Base-by-base conservation (phyloP, 2,329 filamentous ascomycete genomes). In the Phaeoacremonium minimum region DNA sequence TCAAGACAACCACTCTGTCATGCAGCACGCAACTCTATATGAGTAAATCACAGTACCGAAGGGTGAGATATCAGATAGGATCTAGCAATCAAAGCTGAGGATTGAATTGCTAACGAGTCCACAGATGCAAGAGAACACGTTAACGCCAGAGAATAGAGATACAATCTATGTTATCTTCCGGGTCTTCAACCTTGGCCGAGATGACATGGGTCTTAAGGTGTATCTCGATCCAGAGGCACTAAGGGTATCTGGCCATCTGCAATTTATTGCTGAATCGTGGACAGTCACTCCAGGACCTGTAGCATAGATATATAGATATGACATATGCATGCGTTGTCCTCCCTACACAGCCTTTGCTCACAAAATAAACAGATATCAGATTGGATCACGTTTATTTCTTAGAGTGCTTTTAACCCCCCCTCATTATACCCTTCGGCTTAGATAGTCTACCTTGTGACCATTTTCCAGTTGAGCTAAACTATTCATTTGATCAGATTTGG, bases 1-100 rank as follows among this genome's bases (percentile, higher is more conserved):
- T 76, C 22, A 76, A 75, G 46, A 60, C 68, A 1, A 74, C 70
- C 0, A 64, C 60, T 0, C 48, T 49, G 1, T 32, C 43, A 2
- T 61, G 53, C 30, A 48, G 56, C 3, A 63, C 57, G 6, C 57
- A 63, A 0, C 73, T 76, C 36, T 74, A 52, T 32, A 63, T 75
- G 55, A 73, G 66, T 44, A 57, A 62, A 18, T 42, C 46, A 2
- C 70, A 75, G 45, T 70, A 66, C 35, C 38, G 50, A 26, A 49
- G 53, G 43, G 67, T 68, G 46, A 46, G 59, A 4, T 2, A 13
- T 6, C 6, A 26, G 9, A 8, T 14, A 15, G 18, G 5, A 12
- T 11, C 1, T n/a, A 18, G n/a, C n/a, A n/a, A n/a, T n/a, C n/a
- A n/a, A n/a, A n/a, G n/a, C n/a, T 9, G 12, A 7, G 14, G 11